phyloP scores from a whole-genome alignment of 2,329 filamentous ascomycete genomes.

The Didymella segeticola region DNA sequence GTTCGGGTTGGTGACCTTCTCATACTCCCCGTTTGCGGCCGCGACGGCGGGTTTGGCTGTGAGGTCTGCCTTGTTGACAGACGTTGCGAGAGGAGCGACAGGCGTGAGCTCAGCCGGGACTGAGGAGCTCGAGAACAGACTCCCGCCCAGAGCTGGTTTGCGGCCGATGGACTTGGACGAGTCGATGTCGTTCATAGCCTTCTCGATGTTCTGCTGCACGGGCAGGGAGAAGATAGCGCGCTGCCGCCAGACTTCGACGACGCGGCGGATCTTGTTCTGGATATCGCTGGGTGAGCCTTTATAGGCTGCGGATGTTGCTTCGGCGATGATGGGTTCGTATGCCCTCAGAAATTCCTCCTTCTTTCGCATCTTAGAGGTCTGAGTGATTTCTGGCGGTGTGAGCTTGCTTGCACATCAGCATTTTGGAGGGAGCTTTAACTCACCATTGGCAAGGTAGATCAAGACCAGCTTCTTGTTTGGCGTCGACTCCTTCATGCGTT shows the following conservation, averaged over 20 bases:
- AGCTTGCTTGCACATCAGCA: slow-evolving; percentile 1
- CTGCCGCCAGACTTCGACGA: slow-evolving; percentile 94
- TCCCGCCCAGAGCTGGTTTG: slow-evolving; percentile 68
- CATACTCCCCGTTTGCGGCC: slow-evolving; percentile 80
- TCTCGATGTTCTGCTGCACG: slow-evolving; percentile 82
- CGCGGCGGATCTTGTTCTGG: slow-evolving; percentile 84
- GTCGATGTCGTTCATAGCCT: slow-evolving; percentile 67
- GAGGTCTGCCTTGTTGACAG: slow-evolving; percentile 74
- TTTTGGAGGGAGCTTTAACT: slow-evolving; percentile 36
- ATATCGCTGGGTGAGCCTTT: slow-evolving; percentile 83
- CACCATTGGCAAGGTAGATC: slow-evolving; percentile 94
- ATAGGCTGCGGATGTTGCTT: slow-evolving; percentile 89
- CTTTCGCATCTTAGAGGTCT: slow-evolving; percentile 90
- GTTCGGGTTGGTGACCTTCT: slow-evolving; percentile 78
- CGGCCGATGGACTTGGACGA: slow-evolving; percentile 59
- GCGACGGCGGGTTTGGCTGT: slow-evolving; percentile 71
- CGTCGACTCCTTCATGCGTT: slow-evolving; percentile 85
- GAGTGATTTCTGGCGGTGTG: slow-evolving; percentile 76
- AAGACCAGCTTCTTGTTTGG: slow-evolving; percentile 87
- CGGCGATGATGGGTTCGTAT: slow-evolving; percentile 88
- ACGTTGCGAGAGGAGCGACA: slow-evolving; percentile 76
- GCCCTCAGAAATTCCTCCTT: slow-evolving; percentile 93
- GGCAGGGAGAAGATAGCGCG: slow-evolving; percentile 81
- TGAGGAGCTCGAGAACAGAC: slow-evolving; percentile 69
- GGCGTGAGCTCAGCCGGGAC: slow-evolving; percentile 79